A percentile compares a stretch with the other conserved stretches of the same genome.
phyloP scores from a whole-genome alignment of 306 rosid species.

The Prunus salicina region DNA sequence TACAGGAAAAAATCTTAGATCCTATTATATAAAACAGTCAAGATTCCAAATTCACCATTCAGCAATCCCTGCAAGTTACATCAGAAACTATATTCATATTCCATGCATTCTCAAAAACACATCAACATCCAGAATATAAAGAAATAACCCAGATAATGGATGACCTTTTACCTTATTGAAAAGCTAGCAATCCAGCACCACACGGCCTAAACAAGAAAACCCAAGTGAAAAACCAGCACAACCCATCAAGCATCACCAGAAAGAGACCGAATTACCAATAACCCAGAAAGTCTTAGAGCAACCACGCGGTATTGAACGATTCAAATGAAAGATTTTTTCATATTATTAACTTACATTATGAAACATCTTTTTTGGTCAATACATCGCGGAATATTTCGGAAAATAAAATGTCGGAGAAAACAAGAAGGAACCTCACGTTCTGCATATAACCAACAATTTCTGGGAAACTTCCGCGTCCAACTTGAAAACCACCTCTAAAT shows the following conservation, averaged over 20 bases:
- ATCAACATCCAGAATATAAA: background rate
- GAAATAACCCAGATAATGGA: background rate
- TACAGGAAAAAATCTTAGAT: slow-evolving; percentile 16
- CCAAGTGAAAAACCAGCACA: slow-evolving; percentile 17
- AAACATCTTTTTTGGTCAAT: background rate
- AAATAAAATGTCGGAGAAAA: slow-evolving; percentile 9
- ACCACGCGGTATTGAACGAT: background rate
- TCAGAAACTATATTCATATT: slow-evolving; percentile 22
- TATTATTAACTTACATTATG: background rate
- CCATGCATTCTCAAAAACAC: slow-evolving; percentile 6
- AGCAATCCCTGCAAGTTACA: slow-evolving; percentile 20
- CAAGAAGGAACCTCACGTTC: slow-evolving; percentile 17
- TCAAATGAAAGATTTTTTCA: background rate
- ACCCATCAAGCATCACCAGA: background rate
- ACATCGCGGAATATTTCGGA: background rate
- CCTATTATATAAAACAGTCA: background rate
- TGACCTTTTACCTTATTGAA: slow-evolving; percentile 30
- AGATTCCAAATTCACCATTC: slow-evolving; percentile 16
- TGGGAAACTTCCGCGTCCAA: slow-evolving; percentile 29
- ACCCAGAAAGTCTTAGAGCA: slow-evolving; percentile 8
- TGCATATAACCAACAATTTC: background rate
- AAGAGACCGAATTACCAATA: background rate
- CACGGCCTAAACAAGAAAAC: slow-evolving; percentile 9
- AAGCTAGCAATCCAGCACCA: slow-evolving; percentile 8
- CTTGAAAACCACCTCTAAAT: background rate